Conservation (phyloP, 169 alveolate genomes). For the Plasmodium sp. region DNA sequence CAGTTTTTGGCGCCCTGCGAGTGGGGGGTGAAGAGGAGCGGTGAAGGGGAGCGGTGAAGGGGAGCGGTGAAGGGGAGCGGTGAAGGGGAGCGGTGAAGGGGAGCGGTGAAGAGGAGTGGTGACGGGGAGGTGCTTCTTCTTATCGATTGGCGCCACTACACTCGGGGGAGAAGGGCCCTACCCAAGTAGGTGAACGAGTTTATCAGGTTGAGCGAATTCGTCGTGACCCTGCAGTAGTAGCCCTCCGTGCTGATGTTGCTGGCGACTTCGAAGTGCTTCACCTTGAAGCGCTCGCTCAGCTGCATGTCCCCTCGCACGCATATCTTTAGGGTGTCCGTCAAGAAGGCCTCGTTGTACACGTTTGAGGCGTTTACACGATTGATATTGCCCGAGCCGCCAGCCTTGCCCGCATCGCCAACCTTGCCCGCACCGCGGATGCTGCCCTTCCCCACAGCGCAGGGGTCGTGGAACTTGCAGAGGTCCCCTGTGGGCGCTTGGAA, state of each 20-base stretch:
- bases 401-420: background rate
- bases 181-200: conserved; percentile 64
- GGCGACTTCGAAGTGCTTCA: conserved; percentile 28
- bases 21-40: background rate
- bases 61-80: background rate
- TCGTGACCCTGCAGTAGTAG: conserved; percentile 44
- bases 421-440: background rate
- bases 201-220: conserved; percentile 46
- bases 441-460: background rate
- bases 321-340: conserved; percentile 57
- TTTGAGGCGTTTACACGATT: background rate
- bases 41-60: background rate
- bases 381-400: background rate
- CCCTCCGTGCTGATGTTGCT: conserved; percentile 31
- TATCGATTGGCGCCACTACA: background rate
- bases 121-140: background rate
- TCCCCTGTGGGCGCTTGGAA: conserved; percentile 60
- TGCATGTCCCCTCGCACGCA: conserved; percentile 5
- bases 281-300: conserved; percentile 18
- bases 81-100: no score
- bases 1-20: conserved; percentile 11
- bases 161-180: background rate
- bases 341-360: conserved; percentile 28
- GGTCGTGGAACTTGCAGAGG: conserved; percentile 21
- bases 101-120: background rate